Evolutionary conservation across 2,329 filamentous ascomycete species (phyloP), one percentile per base, ranked within the genome.

Genomic region (Biscogniauxia marginata): DNA sequence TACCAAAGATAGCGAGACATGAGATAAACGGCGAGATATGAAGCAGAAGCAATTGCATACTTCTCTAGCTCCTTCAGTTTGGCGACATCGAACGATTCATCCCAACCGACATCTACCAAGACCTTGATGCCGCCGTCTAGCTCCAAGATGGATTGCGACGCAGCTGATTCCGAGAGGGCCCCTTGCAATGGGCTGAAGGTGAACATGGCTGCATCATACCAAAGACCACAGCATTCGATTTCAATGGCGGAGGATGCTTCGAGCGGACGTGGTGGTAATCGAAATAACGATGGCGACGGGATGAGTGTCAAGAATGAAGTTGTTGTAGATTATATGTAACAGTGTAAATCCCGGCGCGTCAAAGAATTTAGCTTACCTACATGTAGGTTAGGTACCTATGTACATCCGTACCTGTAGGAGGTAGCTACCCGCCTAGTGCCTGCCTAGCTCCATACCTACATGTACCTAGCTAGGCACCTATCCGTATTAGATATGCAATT

Each of bases 61-160:
- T 91, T 95, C 75, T 98, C 93, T 59, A 99, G 84, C 75, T 95
- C 90, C 66, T 86, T 86, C 52, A 99, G 84, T 78, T 91, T 89
- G 60, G 84, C 83, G 25, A 85, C 84, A 70, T 96, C 89, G 71
- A 99, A 98, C 2, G 84, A 84, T 71, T 96, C 91, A 71, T 98
- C 93, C 95, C 95, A 99, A 58, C 95, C 95, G 46, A 97, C 88
- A 71, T 97, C 93, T 39, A 99, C 85, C 53, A 99, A 83, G 52
- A 99, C 86, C 74, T 98, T 98, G 76, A 99, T 89, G 57, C 93
- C 95, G 62, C 93, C 93, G 77, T 99, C 95, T 54, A 99, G 88
- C 78, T 98, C 93, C 49, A 99, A 80, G 34, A 99, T 84, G n/a
- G 95, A 98, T 73, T 97, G 92, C 61, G 92, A 96, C 46, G 93